phyloP scores from a whole-genome alignment of 768 basidiomycete species.

The Pisolithus albus region DNA sequence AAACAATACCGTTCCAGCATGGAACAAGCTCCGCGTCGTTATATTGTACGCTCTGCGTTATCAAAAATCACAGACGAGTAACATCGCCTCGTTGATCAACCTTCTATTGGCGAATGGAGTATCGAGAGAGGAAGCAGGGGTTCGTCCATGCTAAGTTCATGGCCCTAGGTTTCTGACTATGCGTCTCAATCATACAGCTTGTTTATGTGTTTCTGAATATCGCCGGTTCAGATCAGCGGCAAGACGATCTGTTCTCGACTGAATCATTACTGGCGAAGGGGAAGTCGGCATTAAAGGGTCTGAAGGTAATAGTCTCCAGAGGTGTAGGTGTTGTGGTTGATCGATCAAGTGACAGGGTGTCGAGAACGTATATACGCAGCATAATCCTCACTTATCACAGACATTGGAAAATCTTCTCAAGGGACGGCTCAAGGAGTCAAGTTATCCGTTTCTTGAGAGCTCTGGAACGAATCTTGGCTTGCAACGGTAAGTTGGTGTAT shows the following conservation, averaged over 20 bases:
- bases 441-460: constrained; percentile 83
- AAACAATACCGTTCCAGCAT: constrained; percentile 57
- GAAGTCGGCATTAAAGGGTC: constrained; percentile 87
- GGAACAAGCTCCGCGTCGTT: constrained; percentile 84
- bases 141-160: constrained; percentile 18
- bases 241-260: constrained; percentile 95
- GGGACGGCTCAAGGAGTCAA: constrained; percentile 79
- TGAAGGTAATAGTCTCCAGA: constrained; percentile 55
- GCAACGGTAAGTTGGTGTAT: constrained; percentile 46
- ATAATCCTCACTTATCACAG: constrained; percentile 86
- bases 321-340: constrained; percentile 1
- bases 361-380: constrained; percentile 98
- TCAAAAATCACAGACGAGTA: constrained; percentile 79
- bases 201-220: constrained; percentile 91
- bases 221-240: constrained; percentile 91
- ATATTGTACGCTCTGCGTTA: constrained; percentile 92
- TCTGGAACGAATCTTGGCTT: constrained; percentile 60
- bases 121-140: constrained; percentile 68
- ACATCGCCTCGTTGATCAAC: constrained; percentile 74
- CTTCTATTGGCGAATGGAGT: constrained; percentile 72
- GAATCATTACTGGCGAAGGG: constrained; percentile 93
- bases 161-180: constrained; percentile 2
- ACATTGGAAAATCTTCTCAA: constrained; percentile 86
- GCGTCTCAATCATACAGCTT: constrained; percentile 43
- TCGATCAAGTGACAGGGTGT: constrained; percentile 58